Evolutionary conservation across 2,329 filamentous ascomycete species (phyloP), one percentile per base, ranked within the genome.

Genomic region (Stachybotrys echinatus): DNA sequence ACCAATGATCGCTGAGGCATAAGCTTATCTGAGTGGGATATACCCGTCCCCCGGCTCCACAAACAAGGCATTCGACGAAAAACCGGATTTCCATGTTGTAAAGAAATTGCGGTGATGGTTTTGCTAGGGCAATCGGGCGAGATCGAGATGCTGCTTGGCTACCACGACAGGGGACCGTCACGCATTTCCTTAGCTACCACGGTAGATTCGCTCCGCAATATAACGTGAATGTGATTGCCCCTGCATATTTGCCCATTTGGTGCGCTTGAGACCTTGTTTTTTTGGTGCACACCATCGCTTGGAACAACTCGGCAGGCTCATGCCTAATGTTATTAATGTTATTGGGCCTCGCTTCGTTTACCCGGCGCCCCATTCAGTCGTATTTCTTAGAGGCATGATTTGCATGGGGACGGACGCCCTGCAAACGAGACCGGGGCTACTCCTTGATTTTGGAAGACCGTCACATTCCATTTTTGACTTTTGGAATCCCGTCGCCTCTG

Each of bases 1-100:
- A 14, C 27, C 27, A 34, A 34, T 34, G 10, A 14, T 34, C 27
- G 27, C 12, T 14, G 10, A 10, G 27, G 20, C 42, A 23, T 23
- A 22, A 27, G 19, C 42, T 45, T 45, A 45, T 22, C 21, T 23
- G 42, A 22, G 12, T 8, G 42, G 17, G 12, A 5, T 45, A 45
- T 45, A 45, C 42, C 20, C 21, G 12, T 45, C 18, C 20, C 42
- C 23, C n/a, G 12, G n/a, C 27, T 45, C 22, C 22, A 8, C 20
- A n/a, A 8, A 27, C 42, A 18, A 12, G 17, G 21, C 12, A 14
- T 7, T 45, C 5, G 17, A 23, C 5, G 23, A 7, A 46, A 46
- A 46, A 46, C 44, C 44, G 34, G 44, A 46, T 46, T 46, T 46
- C 23, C 44, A 46, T 46, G 44, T 21, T 27, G 18, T 23, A 46